A percentile compares a stretch with the other conserved stretches of the same genome.
These are phyloP conservation scores for Cyclocybe cylindracea DNA, from an alignment of 768 basidiomycete species.

Conservation along the genomic window DNA sequence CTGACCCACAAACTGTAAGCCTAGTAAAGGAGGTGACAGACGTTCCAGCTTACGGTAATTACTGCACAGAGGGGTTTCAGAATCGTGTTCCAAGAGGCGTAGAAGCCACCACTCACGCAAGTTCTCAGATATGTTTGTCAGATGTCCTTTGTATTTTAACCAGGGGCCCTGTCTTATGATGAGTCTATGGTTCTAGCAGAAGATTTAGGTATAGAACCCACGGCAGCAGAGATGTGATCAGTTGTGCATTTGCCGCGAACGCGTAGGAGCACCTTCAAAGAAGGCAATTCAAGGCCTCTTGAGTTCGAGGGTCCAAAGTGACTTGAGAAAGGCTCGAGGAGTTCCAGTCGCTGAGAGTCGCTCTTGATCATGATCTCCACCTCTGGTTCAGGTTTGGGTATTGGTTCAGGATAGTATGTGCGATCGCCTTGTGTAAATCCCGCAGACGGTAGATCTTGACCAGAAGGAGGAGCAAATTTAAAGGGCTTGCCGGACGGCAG, in stretches of 20 bases:
- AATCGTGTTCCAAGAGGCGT: not conserved
- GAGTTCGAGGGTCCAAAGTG: constrained; percentile 62
- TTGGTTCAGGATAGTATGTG: constrained; percentile 77
- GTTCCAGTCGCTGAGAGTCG: constrained; percentile 82
- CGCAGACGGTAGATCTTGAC: constrained; percentile 77
- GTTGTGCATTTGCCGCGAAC: constrained; percentile 99
- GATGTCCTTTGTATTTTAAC: constrained; percentile 98
- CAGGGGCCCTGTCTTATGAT: constrained; percentile 74
- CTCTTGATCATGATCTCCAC: constrained; percentile 77
- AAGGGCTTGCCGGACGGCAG: constrained; percentile 75
- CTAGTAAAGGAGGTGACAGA: not conserved
- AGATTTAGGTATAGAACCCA: constrained; percentile 32
- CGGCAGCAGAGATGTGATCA: constrained; percentile 97
- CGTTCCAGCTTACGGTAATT: constrained; percentile 62
- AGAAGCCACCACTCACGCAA: constrained; percentile 56
- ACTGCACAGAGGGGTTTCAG: constrained; percentile 44
- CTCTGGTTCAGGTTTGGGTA: constrained; percentile 73
- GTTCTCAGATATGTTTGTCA: constrained; percentile 96
- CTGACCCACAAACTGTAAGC: constrained; percentile 30
- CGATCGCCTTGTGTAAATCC: constrained; percentile 80
- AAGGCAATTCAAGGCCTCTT: constrained; percentile 72
- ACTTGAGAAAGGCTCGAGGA: constrained; percentile 81
- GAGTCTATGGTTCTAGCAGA: not conserved
- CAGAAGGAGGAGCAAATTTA: constrained; percentile 82
- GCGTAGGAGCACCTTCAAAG: constrained; percentile 83